Conservation (phyloP, 2,329 filamentous ascomycete genomes). For the Colletotrichum liriopes region DNA sequence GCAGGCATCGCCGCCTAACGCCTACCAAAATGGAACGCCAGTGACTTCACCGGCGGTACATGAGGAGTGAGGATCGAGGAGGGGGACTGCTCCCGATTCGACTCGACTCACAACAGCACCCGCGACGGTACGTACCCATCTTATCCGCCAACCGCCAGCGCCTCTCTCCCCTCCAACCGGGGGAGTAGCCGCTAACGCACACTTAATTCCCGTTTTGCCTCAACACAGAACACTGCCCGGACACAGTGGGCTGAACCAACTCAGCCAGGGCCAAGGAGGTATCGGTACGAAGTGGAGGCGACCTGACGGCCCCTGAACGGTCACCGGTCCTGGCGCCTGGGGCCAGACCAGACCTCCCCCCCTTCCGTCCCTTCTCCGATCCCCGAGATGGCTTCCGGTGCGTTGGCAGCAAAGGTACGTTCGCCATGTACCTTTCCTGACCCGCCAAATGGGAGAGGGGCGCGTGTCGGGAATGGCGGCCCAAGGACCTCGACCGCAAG, state of each 20-base stretch:
- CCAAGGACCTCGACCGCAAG: conserved; percentile 19
- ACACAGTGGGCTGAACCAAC: background rate
- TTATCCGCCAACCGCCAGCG: conserved; percentile 7
- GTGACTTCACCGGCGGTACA: conserved; percentile 33
- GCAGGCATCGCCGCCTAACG: conserved; percentile 42
- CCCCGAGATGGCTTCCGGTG: conserved; percentile 16
- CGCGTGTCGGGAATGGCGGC: conserved; percentile 34
- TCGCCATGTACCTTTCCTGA: background rate
- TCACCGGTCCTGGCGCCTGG: conserved; percentile 13
- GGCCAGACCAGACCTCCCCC: conserved; percentile 14
- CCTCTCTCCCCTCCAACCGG: conserved; percentile 21
- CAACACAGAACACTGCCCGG: background rate
- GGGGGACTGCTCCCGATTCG: background rate
- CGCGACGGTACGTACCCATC: conserved; percentile 13
- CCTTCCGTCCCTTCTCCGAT: conserved; percentile 22
- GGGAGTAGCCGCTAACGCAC: conserved; percentile 18
- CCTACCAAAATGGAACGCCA: conserved; percentile 32
- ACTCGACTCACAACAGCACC: background rate
- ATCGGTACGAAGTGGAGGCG: conserved; percentile 20
- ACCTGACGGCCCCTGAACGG: conserved; percentile 3
- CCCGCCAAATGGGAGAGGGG: background rate
- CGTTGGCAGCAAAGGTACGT: conserved; percentile 25
- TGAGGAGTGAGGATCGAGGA: background rate
- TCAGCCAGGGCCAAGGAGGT: background rate
- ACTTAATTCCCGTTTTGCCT: conserved; percentile 26